Evolutionary conservation across 495 filamentous ascomycete species (phyloP), one percentile per base, ranked within the genome.

Genomic region (Aspergillus kassunensis): DNA sequence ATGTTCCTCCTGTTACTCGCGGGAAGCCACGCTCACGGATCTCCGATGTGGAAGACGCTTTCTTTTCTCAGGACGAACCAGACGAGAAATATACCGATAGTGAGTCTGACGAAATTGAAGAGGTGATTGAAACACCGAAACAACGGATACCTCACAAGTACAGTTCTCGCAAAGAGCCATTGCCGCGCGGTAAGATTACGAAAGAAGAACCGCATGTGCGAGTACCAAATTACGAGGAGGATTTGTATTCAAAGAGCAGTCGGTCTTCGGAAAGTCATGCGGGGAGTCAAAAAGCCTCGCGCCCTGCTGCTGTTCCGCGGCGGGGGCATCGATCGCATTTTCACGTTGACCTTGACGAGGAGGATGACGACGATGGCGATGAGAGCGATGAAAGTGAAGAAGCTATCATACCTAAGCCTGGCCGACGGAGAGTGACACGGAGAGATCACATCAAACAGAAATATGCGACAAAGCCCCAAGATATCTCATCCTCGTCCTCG

Each of bases 41-140:
- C 25, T 47, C 54, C 4, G 57, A 63, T 16, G 25, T 56, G 3
- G 65, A 70, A n/a, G 61, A 53, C n/a, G 62, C 71, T 18, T 65
- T 70, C 25, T 49, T 55, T 5, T 67, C 63, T 24, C 41, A 56
- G 10, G 64, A 64, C 16, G 60, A 50, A 29, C 31, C 57, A 2
- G 44, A 53, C 6, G 24, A 37, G 13, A 41, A 25, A 12, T 40
- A 41, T 44, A 49, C 55, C 19, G 61, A 65, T 47, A 66, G 42
- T 25, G 63, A 64, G 20, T 40, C 52, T 23, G 65, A 67, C 9
- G 55, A 61, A n/a, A 61, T 64, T n/a, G 67, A 65, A 15, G 29
- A 63, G 6, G 15, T 56, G 7, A 19, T 66, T 34, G 42, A 48
- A 12, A 52, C 50, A 27, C 44, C 61, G 44, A 50, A 40, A 5